Conservation (phyloP, 2,329 filamentous ascomycete species). For the Pestalotiopsis sp. region DNA sequence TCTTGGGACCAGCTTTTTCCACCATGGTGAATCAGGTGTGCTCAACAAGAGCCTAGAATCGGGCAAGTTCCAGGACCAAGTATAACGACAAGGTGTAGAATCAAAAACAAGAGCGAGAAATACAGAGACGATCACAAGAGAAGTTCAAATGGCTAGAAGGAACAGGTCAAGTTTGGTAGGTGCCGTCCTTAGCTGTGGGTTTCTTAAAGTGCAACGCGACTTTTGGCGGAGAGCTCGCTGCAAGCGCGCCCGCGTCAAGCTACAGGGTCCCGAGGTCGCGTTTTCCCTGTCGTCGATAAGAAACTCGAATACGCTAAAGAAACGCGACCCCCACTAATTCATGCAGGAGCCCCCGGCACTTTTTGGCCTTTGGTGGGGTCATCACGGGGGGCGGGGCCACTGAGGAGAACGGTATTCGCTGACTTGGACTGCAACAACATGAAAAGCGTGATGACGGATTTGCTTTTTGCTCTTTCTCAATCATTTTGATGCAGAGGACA, state of each 20-base stretch:
- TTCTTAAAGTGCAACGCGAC: conserved; percentile 11
- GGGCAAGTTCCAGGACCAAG: background rate
- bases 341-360: background rate
- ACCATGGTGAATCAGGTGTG: conserved; percentile 24
- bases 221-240: background rate
- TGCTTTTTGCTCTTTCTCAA: background rate
- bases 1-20: conserved; percentile 36
- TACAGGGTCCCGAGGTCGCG: background rate
- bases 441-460: background rate
- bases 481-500: no score
- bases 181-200: background rate
- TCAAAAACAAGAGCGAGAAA: background rate
- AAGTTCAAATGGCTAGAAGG: background rate
- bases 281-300: conserved; percentile 8
- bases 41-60: background rate
- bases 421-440: background rate
- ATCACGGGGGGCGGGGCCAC: background rate
- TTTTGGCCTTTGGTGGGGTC: background rate
- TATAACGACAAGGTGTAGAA: background rate
- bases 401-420: background rate
- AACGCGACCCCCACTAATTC: background rate
- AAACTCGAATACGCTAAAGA: background rate
- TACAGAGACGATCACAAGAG: background rate
- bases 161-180: background rate
- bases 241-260: conserved; percentile 5